Evolutionary conservation across 768 basidiomycete species (phyloP), one percentile per base, ranked within the genome.

Genomic region (Piloderma croceum): DNA sequence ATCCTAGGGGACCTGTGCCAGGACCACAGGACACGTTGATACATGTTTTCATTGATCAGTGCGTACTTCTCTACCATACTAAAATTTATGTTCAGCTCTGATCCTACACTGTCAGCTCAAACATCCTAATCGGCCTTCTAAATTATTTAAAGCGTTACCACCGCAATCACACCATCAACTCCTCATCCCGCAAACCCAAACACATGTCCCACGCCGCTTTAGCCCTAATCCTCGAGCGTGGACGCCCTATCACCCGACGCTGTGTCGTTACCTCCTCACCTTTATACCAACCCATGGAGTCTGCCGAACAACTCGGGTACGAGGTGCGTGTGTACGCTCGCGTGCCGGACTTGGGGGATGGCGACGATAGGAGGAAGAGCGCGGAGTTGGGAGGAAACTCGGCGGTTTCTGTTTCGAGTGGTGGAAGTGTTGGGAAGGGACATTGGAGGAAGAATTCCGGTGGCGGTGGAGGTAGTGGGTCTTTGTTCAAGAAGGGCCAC

Each of bases 111-210:
- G 15, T 23, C n/a, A 90, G 89, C 49, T 91, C 89, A 12, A 92
- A 92, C 56, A 90, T 92, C 46, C 74, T 91, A 34, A 81, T 92
- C 45, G 89, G 89, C 24, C 73, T 90, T 40, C 58, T 90, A n/a
- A 76, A 71, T 21, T 77, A 83, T 59, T 60, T 84, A 38, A 80
- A 77, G 56, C 77, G 72, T 41, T 68, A 76, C 46, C 64, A 61
- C 25, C 65, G 61, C 6, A 40, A 51, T 23, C 45, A 39, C 25
- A 29, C 27, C 10, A 29, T 15, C 10, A 9, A 9, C 9, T 9
- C 27, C 15, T 9, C 9, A 29, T 15, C 15, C 10, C 27, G 27
- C 9, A 9, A 29, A 9, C 27, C 15, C 10, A 64, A 62, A 45
- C 79, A 79, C 46, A 61, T 93, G 17, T 90, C 84, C 37, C 88